Conservation (phyloP, 2,329 filamentous ascomycete genomes). For the Dactylellina leptospora region DNA sequence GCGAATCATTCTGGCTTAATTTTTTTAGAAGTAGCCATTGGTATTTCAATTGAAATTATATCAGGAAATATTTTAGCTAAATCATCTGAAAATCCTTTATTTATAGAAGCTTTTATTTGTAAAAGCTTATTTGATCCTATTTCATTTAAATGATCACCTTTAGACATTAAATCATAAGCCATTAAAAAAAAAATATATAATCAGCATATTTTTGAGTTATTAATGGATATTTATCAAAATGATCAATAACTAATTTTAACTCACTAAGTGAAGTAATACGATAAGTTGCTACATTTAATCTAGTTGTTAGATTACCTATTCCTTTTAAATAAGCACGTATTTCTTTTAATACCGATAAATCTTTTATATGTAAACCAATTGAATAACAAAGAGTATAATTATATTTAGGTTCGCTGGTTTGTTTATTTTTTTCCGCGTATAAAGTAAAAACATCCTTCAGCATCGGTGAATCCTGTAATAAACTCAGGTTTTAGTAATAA, state of each 20-base stretch:
- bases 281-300: constrained; percentile 15
- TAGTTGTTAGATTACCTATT: constrained; percentile 2
- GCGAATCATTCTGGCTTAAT: constrained; percentile 23
- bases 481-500: background rate
- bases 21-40: constrained; percentile 15
- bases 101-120: constrained; percentile 8
- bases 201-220: constrained; percentile 18
- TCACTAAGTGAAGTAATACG: constrained; percentile 7
- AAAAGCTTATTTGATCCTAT: constrained; percentile 11
- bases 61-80: constrained; percentile 20
- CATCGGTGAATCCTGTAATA: background rate
- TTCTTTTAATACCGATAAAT: constrained; percentile 11
- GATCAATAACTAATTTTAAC: constrained; percentile 22
- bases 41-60: constrained; percentile 27
- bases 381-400: background rate
- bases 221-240: constrained; percentile 19
- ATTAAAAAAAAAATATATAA: constrained; percentile 11
- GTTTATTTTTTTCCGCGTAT: background rate
- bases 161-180: constrained; percentile 34
- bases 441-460: constrained; percentile 8
- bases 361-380: background rate
- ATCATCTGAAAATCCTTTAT: constrained; percentile 13
- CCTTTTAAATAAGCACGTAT: constrained; percentile 29
- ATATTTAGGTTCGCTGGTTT: background rate
- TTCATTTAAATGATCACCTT: constrained; percentile 23